Evolutionary conservation across 176 grass and related monocot genomes (phyloP).

Genomic region (Saccharum spontaneum): DNA sequence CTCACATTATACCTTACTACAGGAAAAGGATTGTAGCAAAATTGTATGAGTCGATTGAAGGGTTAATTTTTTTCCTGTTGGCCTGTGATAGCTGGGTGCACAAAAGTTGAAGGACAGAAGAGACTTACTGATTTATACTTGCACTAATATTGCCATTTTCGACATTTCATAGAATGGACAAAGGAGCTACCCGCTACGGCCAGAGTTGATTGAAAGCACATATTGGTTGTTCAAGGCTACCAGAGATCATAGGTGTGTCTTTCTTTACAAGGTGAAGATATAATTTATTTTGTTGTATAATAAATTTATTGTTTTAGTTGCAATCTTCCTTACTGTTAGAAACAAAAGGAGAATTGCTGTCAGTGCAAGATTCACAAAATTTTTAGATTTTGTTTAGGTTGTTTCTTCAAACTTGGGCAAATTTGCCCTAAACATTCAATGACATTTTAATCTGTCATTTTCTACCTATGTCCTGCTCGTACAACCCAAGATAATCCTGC

Average conservation of each 20-base stretch:
- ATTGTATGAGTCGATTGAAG: neutral
- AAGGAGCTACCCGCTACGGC: slow-evolving; percentile 83
- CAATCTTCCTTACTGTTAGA: neutral
- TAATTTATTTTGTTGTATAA: slow-evolving; percentile 9
- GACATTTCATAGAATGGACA: slow-evolving; percentile 69
- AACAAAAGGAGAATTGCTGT: neutral
- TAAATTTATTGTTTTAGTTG: neutral
- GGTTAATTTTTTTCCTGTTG: neutral
- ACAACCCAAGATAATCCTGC: slow-evolving; percentile 1
- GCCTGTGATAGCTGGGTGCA: neutral
- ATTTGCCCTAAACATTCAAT: neutral
- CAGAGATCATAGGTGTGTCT: slow-evolving; percentile 87
- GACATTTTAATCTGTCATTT: neutral
- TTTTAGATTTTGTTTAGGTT: neutral
- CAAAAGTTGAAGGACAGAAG: neutral
- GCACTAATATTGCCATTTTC: slow-evolving; percentile 14
- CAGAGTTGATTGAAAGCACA: slow-evolving; percentile 97
- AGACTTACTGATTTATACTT: slow-evolving; percentile 15
- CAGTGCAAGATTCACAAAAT: neutral
- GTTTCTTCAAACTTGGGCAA: neutral
- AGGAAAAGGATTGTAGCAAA: neutral
- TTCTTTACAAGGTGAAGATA: slow-evolving; percentile 48
- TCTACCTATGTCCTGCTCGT: neutral
- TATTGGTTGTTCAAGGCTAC: slow-evolving; percentile 99
- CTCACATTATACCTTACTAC: neutral